Evolutionary conservation across 345 rosid genomes (phyloP).

Genomic region (Pseudoturritis turrita): DNA sequence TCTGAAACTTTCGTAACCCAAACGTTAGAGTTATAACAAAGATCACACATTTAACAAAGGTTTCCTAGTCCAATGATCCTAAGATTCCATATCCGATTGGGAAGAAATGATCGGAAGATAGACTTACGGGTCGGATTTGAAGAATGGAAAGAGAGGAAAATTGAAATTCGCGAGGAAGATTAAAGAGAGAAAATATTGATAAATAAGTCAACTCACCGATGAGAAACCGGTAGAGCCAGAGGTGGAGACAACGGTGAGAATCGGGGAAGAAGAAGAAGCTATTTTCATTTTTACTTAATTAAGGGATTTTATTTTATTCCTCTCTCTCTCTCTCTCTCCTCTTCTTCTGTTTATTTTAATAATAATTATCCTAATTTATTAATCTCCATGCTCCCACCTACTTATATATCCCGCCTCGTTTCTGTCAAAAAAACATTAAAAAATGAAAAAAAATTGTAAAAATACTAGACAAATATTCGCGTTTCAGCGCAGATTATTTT

Average conservation of each 20-base stretch:
- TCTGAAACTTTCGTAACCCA: constrained; percentile 13
- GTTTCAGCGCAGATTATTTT: too few species aligned
- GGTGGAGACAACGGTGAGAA: constrained; percentile 32
- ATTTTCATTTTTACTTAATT: constrained; percentile 16
- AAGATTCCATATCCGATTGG: neutral
- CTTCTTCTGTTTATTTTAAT: neutral
- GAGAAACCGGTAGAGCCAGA: constrained; percentile 13
- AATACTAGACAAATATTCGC: too few species aligned
- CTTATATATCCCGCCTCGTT: too few species aligned
- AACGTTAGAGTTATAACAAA: neutral
- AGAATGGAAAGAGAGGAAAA: neutral
- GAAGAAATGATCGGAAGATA: neutral
- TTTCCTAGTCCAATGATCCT: neutral
- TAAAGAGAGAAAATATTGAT: neutral
- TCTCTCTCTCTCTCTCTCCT: neutral
- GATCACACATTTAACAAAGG: neutral
- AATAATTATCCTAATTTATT: neutral
- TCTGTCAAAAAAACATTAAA: too few species aligned
- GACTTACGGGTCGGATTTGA: constrained; percentile 1
- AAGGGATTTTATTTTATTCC: neutral
- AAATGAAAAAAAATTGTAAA: too few species aligned
- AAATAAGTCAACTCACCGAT: constrained; percentile 24
- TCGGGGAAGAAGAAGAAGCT: constrained; percentile 18
- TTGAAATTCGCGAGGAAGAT: neutral
- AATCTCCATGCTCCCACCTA: neutral